phyloP scores from a whole-genome alignment of 2,329 filamentous ascomycete species.

The Penicillium fuscoglaucum region DNA sequence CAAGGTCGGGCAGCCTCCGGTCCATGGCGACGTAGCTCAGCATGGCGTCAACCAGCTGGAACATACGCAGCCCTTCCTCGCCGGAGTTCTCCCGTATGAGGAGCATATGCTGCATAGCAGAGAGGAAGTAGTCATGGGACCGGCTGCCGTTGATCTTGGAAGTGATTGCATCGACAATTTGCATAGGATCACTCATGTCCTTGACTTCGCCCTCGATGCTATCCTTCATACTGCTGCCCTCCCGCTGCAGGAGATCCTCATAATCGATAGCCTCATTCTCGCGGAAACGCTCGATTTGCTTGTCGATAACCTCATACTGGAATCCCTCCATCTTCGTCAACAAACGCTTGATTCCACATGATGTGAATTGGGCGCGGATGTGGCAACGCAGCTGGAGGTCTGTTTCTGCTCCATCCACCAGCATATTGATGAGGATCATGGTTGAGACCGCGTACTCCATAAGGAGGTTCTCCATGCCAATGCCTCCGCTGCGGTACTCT shows the following conservation, averaged over 20 bases:
- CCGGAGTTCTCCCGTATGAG: constrained; percentile 88
- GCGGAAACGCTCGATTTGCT: constrained; percentile 91
- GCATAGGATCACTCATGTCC: constrained; percentile 86
- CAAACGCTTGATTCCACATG: constrained; percentile 91
- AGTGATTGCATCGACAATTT: constrained; percentile 93
- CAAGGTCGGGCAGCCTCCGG: constrained; percentile 89
- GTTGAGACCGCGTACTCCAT: constrained; percentile 99
- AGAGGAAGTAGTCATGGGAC: constrained; percentile 93
- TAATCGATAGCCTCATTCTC: constrained; percentile 97
- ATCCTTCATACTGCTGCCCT: constrained; percentile 88
- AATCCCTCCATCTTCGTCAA: constrained; percentile 97
- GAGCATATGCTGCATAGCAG: constrained; percentile 90
- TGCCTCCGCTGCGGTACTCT: constrained; percentile 90
- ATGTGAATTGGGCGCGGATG: constrained; percentile 92
- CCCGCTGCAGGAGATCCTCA: constrained; percentile 90
- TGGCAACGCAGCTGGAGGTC: constrained; percentile 91
- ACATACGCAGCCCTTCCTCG: constrained; percentile 90
- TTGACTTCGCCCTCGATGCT: constrained; percentile 81
- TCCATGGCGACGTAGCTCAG: constrained; percentile 99
- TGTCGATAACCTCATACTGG: constrained; percentile 97
- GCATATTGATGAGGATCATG: constrained; percentile 92
- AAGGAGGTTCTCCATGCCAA: constrained; percentile 96
- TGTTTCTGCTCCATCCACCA: constrained; percentile 84
- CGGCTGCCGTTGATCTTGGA: constrained; percentile 77
- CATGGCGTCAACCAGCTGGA: constrained; percentile 98